These are phyloP conservation scores for Plasmodium chabaudi DNA, from an alignment of 169 alveolate species.

Conservation along the genomic window DNA sequence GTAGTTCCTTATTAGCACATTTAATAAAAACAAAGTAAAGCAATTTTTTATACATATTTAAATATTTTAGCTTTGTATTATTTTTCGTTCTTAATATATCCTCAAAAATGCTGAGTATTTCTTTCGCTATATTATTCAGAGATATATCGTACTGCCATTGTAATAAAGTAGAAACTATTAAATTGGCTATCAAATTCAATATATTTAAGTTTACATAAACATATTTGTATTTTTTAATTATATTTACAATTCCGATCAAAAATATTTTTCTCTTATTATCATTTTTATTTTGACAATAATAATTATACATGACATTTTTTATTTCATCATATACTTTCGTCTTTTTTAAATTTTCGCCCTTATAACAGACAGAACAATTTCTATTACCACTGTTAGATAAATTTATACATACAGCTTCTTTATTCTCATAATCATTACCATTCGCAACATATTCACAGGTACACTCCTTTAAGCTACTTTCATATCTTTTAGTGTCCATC, in stretches of 20 bases:
- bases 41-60: slow-evolving; percentile 30
- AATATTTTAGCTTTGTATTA: slow-evolving; percentile 41
- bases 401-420: too few species aligned
- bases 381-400: too few species aligned
- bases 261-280: neutral
- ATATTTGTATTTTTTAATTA: slow-evolving; percentile 37
- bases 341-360: neutral
- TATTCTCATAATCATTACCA: too few species aligned
- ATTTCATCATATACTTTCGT: neutral
- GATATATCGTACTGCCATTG: neutral
- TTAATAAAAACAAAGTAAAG: slow-evolving; percentile 15
- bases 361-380: neutral
- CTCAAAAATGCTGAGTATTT: slow-evolving; percentile 26
- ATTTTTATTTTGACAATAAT: slow-evolving; percentile 19
- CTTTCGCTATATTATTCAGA: slow-evolving; percentile 1
- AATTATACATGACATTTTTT: slow-evolving; percentile 9
- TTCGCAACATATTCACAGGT: neutral
- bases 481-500: neutral
- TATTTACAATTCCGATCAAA: slow-evolving; percentile 26
- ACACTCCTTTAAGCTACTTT: slow-evolving; percentile 1
- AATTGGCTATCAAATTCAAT: slow-evolving; percentile 22
- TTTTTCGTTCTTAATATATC: slow-evolving; percentile 38
- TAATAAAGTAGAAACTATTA: slow-evolving; percentile 23
- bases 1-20: neutral
- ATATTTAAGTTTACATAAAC: slow-evolving; percentile 13